phyloP scores from a whole-genome alignment of 345 rosid genomes.

The Fremontodendron californicum region DNA sequence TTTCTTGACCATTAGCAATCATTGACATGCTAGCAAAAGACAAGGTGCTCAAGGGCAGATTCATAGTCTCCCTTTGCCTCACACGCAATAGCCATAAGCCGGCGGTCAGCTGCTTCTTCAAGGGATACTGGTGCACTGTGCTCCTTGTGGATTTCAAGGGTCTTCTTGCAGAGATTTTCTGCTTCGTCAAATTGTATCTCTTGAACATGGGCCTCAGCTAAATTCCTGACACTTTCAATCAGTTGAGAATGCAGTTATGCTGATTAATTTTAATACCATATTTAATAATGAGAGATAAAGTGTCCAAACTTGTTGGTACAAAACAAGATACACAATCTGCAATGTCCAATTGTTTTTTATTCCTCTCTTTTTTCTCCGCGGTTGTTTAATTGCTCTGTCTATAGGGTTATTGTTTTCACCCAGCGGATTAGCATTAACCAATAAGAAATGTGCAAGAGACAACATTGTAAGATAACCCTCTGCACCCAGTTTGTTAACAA shows the following conservation, averaged over 20 bases:
- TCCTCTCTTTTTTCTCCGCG: neutral
- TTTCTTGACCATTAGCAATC: slow-evolving; percentile 51
- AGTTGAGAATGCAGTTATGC: neutral
- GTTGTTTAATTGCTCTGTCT: neutral
- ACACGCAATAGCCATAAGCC: slow-evolving; percentile 43
- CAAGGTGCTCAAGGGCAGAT: slow-evolving; percentile 49
- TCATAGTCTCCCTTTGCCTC: slow-evolving; percentile 55
- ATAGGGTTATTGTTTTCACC: neutral
- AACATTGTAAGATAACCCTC: neutral
- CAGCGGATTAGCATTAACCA: neutral
- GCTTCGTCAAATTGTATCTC: slow-evolving; percentile 58
- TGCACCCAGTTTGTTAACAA: neutral
- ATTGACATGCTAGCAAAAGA: slow-evolving; percentile 56
- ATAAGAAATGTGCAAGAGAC: neutral
- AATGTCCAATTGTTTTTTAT: neutral
- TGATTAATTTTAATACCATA: neutral
- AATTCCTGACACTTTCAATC: slow-evolving; percentile 33
- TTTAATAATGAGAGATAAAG: neutral
- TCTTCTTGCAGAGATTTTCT: slow-evolving; percentile 40
- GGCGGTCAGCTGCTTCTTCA: slow-evolving; percentile 55
- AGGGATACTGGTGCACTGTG: slow-evolving; percentile 45
- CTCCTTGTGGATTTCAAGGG: slow-evolving; percentile 47
- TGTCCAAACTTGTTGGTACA: too few species aligned
- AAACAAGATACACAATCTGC: neutral
- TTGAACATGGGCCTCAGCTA: slow-evolving; percentile 57